Evolutionary conservation across 2,329 filamentous ascomycete genomes (phyloP).

Genomic region (Talaromyces albobiverticillius): DNA sequence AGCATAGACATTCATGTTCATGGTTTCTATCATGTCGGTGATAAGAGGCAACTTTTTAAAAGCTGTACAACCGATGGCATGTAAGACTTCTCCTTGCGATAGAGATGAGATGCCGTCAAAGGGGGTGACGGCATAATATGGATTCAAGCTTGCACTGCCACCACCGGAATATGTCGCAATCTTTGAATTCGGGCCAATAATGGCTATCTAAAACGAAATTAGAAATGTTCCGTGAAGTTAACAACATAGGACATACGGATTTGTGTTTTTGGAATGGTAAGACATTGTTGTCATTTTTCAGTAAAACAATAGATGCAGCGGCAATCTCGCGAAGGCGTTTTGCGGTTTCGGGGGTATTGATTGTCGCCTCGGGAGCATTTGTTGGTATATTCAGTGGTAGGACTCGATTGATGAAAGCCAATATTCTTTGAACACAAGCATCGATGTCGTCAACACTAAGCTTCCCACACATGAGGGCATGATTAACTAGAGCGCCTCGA

Average conservation of each 20-base stretch:
- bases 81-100: neutral
- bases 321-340: conserved; percentile 65
- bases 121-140: conserved; percentile 38
- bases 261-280: conserved; percentile 52
- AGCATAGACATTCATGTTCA: conserved; percentile 16
- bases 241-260: neutral
- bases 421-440: conserved; percentile 54
- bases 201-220: conserved; percentile 42
- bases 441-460: conserved; percentile 55
- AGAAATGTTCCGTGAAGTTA: neutral
- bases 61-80: neutral
- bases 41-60: conserved; percentile 24
- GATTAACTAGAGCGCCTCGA: conserved; percentile 37
- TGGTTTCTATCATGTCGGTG: conserved; percentile 6
- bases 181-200: conserved; percentile 55
- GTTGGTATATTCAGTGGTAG: conserved; percentile 40
- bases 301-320: conserved; percentile 66
- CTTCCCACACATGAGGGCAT: conserved; percentile 54
- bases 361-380: conserved; percentile 49
- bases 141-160: conserved; percentile 57
- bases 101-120: conserved; percentile 9
- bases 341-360: conserved; percentile 61
- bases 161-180: conserved; percentile 55
- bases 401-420: conserved; percentile 60
- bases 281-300: conserved; percentile 67